Base-by-base conservation (phyloP, 225 moss, liverwort and hornwort genomes). In the Pseudoscleropodium purum region DNA sequence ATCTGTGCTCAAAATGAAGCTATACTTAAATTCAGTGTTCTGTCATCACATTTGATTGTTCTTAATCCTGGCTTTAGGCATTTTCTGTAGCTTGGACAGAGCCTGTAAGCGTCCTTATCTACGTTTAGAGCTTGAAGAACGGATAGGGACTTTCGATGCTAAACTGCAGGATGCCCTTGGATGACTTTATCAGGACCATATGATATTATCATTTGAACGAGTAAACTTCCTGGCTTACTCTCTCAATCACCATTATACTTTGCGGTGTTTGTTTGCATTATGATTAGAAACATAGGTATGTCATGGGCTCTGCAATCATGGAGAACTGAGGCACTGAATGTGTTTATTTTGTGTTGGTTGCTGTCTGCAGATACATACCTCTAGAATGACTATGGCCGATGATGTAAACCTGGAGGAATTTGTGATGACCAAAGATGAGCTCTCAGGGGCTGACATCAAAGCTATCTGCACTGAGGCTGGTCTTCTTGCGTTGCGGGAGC, bases 381-480 rank as follows among this genome's bases (percentile, higher is more conserved):
- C 97, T 75, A 95, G 96, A 88, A 99, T 99, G 99, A 97, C 97
- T n/a, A 93, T 99, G 89, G 91, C 97, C 34, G 96, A 97, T 85
- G 99, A 99, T 88, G 99, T 99, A 75, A 99, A 97, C 87, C 89
- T 99, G 79, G 99, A 99, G 93, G 99, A 99, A 91, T 97, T 97
- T 91, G 99, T 97, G 65, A 96, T 97, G 96, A 97, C 99, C 49
- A 99, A 97, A 92, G 99, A 97, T 90, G 99, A 97, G 90, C 96
- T 99, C 73, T 97, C 97, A 52, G 99, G 99, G 76, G 99, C 99
- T 61, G 97, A 99, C 74, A 97, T 99, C 84, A 99, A 99, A 92
- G 99, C 99, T 84, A 97, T 97, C 84, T 99, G 99, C 87, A 97
- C 96, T 56, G 99, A 99, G 93, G 94, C 99, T 84, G 99, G 99